Evolutionary conservation across 345 rosid genomes (phyloP), one percentile per base, ranked within the genome.

Genomic region (Hevea brasiliensis): DNA sequence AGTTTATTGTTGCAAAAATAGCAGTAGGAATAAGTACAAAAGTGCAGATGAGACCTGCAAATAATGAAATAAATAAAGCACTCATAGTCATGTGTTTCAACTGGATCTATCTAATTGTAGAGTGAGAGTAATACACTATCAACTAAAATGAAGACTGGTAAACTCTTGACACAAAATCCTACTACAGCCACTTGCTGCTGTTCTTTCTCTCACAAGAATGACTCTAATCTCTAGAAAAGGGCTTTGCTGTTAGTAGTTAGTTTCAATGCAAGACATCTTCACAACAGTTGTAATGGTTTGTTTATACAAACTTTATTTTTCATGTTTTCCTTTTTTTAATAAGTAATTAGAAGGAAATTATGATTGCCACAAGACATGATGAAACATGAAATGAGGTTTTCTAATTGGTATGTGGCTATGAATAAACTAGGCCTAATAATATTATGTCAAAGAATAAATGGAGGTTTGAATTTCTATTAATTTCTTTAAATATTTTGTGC

Each of bases 401-500:
- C 24, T 26, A 5, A 23, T 48, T 48, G 20, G 32, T 61, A 24
- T 26, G 6, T 44, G 4, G 59, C 48, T 61, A 45, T 60, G 56
- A 32, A 50, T 48, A 17, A 35, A 35, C 57, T 21, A 47, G 29
- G 66, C 42, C 8, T 57, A 40, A 51, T 51, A 24, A 24, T 42
- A 35, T 54, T 53, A n/a, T 57, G 55, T 17, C 53, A 24, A 21
- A 61, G 62, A 7, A 8, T 54, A 18, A 67, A n/a, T 27, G 72
- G 42, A 59, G 58, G 45, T 62, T n/a, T 72, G 23, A 61, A 26
- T 50, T 64, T 50, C 73, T 73, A 20, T 71, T 61, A 58, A 74
- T 72, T 50, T 79, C 20, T 44, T 45, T 71, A 65, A 65, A 42
- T 73, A 65, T n/a, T 58, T 75, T 27, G n/a, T 85, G 86, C 87